These are phyloP conservation scores for Apophysomyces trapeziformis DNA, from an alignment of 371 early-diverging fungal species.

Conservation along the genomic window DNA sequence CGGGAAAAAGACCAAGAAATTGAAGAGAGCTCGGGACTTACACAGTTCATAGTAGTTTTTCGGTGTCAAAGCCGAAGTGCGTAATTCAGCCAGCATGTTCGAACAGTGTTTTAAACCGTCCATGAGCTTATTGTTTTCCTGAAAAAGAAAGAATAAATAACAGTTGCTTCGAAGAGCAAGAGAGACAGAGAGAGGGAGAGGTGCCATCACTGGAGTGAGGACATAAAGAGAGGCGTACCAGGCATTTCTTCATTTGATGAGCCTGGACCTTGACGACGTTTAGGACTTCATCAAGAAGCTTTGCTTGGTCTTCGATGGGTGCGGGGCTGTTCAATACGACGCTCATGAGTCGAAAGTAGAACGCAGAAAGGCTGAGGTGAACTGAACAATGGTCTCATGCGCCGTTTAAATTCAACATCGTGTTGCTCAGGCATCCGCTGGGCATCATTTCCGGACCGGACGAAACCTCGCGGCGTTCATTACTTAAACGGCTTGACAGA, in stretches of 20 bases:
- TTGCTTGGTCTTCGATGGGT: conserved; percentile 80
- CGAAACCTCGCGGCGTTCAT: too few relatives aligned
- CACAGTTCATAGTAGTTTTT: conserved; percentile 98
- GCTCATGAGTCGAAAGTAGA: conserved; percentile 22
- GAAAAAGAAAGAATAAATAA: not conserved
- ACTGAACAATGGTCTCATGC: conserved; percentile 1
- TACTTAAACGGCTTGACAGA: too few relatives aligned
- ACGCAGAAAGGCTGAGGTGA: not conserved
- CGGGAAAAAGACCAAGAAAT: conserved; percentile 4
- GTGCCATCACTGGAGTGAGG: not conserved
- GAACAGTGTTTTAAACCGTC: conserved; percentile 97
- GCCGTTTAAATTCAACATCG: conserved; percentile 6
- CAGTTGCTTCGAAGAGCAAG: not conserved
- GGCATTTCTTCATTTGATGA: conserved; percentile 86
- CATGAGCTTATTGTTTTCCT: conserved; percentile 90
- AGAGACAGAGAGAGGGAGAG: not conserved
- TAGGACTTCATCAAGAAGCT: conserved; percentile 84
- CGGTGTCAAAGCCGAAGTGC: conserved; percentile 91
- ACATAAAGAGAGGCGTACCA: conserved; percentile 59
- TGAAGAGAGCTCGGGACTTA: conserved; percentile 34
- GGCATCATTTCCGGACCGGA: too few relatives aligned
- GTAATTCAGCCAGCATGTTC: conserved; percentile 93
- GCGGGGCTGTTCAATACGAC: conserved; percentile 32
- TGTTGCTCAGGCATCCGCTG: not conserved
- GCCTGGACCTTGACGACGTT: conserved; percentile 87